These are phyloP conservation scores for Pisolithus thermaeus DNA, from an alignment of 1,284 basidiomycete genomes.

Conservation along the genomic window DNA sequence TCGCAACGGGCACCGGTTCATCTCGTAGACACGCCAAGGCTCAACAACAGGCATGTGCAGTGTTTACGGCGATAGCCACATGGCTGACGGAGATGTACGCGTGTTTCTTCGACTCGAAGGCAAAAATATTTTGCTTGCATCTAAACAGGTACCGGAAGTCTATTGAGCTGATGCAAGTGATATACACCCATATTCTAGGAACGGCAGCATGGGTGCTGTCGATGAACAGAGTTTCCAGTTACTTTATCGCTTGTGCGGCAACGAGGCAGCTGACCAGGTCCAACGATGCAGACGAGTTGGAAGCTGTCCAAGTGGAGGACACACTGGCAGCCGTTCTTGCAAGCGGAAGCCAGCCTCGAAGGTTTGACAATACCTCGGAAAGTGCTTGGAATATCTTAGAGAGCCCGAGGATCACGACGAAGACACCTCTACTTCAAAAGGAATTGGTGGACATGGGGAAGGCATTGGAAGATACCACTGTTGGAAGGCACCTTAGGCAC, in stretches of 20 bases:
- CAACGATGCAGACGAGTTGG: neutral
- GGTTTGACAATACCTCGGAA: neutral
- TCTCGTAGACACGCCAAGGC: too few species aligned
- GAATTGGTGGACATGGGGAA: neutral
- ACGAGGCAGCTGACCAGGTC: neutral
- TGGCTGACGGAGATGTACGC: neutral
- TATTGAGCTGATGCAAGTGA: neutral
- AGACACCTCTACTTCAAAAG: neutral
- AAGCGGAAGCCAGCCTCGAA: neutral
- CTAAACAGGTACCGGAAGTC: neutral
- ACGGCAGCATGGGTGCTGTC: neutral
- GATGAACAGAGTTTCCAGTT: neutral
- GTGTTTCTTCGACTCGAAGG: too few species aligned
- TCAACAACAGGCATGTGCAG: neutral
- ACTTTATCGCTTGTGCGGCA: neutral
- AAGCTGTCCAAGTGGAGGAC: neutral
- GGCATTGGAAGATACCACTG: neutral
- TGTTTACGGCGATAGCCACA: neutral
- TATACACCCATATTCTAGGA: neutral
- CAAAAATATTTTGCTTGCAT: neutral
- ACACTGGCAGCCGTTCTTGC: neutral
- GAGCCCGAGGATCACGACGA: neutral
- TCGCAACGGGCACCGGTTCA: too few species aligned
- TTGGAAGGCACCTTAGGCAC: neutral
- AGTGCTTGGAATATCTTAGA: neutral